Percentiles rank a stretch among this genome's conserved stretches.
Evolutionary conservation across 495 filamentous ascomycete genomes (phyloP).

Genomic region (Chlorociboria aeruginascens): DNA sequence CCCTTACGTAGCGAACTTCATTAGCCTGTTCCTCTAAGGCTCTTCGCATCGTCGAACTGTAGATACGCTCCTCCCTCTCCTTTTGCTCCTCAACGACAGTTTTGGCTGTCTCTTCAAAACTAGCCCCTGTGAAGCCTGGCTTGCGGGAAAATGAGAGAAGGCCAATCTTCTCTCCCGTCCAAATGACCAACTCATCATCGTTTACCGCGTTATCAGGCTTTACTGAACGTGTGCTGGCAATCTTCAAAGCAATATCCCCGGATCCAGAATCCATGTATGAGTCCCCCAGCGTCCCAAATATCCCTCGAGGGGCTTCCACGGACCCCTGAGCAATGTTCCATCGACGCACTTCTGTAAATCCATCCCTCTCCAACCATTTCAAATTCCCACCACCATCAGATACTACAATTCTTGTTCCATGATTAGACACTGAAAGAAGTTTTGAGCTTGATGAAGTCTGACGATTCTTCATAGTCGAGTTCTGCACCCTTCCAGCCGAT

Average conservation of each 20-base stretch:
- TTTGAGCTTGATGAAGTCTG: conserved; percentile 73
- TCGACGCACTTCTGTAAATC: conserved; percentile 63
- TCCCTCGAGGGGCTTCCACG: conserved; percentile 22
- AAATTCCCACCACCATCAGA: conserved; percentile 74
- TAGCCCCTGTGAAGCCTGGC: conserved; percentile 31
- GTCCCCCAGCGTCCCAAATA: conserved; percentile 31
- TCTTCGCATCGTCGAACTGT: conserved; percentile 56
- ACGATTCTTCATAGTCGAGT: conserved; percentile 53
- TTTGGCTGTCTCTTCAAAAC: conserved; percentile 31
- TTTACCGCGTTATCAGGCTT: conserved; percentile 26
- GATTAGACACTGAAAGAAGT: conserved; percentile 70
- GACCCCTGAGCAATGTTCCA: conserved; percentile 53
- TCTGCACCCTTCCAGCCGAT: conserved; percentile 25
- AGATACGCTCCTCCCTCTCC: conserved; percentile 40
- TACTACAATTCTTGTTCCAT: conserved; percentile 75
- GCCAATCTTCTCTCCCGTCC: conserved; percentile 74
- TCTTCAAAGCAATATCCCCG: conserved; percentile 58
- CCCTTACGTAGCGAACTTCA: conserved; percentile 66
- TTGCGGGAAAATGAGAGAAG: conserved; percentile 49
- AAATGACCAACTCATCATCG: conserved; percentile 58
- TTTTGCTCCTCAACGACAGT: conserved; percentile 28
- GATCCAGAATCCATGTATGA: conserved; percentile 29
- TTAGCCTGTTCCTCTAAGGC: conserved; percentile 71
- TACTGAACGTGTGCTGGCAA: conserved; percentile 47
- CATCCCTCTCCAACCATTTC: conserved; percentile 89